Evolutionary conservation across 2,329 filamentous ascomycete genomes (phyloP).

Genomic region (Beauveria caledonica): DNA sequence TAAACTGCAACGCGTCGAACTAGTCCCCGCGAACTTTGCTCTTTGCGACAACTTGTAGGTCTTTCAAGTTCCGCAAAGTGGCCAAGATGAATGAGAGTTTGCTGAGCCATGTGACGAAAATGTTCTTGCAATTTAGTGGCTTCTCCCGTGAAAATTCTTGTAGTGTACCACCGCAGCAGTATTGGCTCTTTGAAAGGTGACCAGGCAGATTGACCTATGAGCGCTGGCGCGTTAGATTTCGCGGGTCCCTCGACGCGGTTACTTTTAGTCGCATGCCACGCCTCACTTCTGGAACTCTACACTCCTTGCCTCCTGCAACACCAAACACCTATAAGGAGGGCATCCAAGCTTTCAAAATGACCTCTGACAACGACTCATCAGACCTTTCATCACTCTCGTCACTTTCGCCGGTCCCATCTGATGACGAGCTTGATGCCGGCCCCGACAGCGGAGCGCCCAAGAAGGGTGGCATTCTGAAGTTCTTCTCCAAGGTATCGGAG

Average conservation of each 20-base stretch:
- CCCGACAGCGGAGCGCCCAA: conserved; percentile 27
- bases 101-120: background rate
- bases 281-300: conserved; percentile 4
- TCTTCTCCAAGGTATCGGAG: conserved; percentile 53
- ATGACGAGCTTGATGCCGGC: conserved; percentile 43
- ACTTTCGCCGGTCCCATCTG: conserved; percentile 35
- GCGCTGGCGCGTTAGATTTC: conserved; percentile 16
- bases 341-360: conserved; percentile 35
- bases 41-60: background rate
- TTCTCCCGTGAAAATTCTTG: background rate
- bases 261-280: conserved; percentile 14
- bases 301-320: conserved; percentile 23
- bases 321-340: conserved; percentile 23
- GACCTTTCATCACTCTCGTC: conserved; percentile 53
- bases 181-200: background rate
- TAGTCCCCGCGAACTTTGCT: background rate
- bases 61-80: background rate
- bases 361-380: conserved; percentile 53
- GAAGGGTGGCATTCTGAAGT: conserved; percentile 57
- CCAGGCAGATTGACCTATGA: conserved; percentile 10
- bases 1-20: background rate
- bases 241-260: conserved; percentile 20
- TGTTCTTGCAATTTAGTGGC: background rate
- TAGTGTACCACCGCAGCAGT: conserved; percentile 7
- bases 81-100: background rate